Evolutionary conservation across 129 eudicot genomes (phyloP), one percentile per base, ranked within the genome.

Genomic region (Cynara cardunculus): DNA sequence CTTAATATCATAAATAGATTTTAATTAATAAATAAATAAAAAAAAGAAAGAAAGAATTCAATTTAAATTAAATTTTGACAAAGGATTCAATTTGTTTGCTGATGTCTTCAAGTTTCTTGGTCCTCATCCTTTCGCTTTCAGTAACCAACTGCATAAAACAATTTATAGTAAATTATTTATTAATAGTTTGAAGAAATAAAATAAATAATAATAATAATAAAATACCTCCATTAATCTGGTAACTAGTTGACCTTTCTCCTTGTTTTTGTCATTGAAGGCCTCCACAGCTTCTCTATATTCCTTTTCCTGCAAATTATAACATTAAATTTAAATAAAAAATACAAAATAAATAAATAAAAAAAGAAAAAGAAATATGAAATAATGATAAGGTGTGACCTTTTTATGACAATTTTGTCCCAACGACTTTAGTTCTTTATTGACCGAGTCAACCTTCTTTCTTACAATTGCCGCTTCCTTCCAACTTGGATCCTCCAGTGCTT

Each of bases 251-350:
- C 89, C 86, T 84, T 94, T 94, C 79, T 92, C 97, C 89, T 83
- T 96, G 93, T 82, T 92, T 90, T 95, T 95, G 65, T 90, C 97
- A 76, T 89, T 95, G 78, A 90, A 89, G 26, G 90, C 90, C 74
- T 92, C 99, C 7, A 92, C 71, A 10, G 87, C 87, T 78, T 94
- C 99, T 78, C 80, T 89, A 79, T 94, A 94, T 82, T 94, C 99
- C 74, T 84, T 90, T 72, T 94, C 99, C 99, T 94, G 83, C 72
- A 74, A 14, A 78, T 53, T 49, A 30, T 79, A 7, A 28, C 69
- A 31, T 22, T 0, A 14, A 18, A 49, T 49, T 10, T 3, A 14
- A 16, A 13, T 53, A 14, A 53, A 53, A 3, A 3, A 0, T 53
- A 22, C n/a, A 56, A 14, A 14, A 14, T n/a, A 56, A 56, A 5